Evolutionary conservation across 805 yeast genomes (phyloP), one percentile per base, ranked within the genome.

Genomic region (Wickerhamomyces tratensis): DNA sequence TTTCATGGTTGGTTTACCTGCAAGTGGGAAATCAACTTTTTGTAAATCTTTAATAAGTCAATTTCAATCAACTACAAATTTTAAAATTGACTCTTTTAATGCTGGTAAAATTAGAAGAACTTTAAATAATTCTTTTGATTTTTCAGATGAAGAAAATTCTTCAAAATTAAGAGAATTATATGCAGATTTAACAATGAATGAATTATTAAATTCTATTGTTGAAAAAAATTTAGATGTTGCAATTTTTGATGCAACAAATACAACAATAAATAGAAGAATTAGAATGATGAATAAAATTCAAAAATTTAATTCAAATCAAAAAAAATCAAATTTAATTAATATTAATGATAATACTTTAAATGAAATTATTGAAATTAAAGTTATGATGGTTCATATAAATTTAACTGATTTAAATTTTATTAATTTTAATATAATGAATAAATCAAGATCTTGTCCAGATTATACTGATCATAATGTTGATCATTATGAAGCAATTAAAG

Each of bases 1-100:
- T 42, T 78, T 83, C 10, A 69, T 84, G 63, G 85, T 83, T 10
- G 91, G 91, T 0, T 63, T 83, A 33, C 91, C 91, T 1, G 91
- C 91, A 1, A 64, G 83, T 40, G 91, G 91, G 7, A 83, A 83
- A 57, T 78, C 86, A 3, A 79, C 85, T 46, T 74, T 82, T 41
- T 79, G 88, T 31, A 76, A 76, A 46, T 80, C 80, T 52, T 52
- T 83, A 68, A 65, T 71, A 64, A 11, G 30, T 7, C 20, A 36
- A 13, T 46, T 53, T 11, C 38, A 42, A 9, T 43, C 46, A 13
- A 3, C n/a, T 9, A 46, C 40, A 10, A 45, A 50, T 35, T 46
- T 64, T 45, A 61, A 65, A 35, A 62, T 65, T 38, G 55, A 57
- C 36, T 79, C 79, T 6, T 83, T 80, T 63, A 83, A 83, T 53